Evolutionary conservation across 2,329 filamentous ascomycete genomes (phyloP).

Genomic region (Penicillium sp.): DNA sequence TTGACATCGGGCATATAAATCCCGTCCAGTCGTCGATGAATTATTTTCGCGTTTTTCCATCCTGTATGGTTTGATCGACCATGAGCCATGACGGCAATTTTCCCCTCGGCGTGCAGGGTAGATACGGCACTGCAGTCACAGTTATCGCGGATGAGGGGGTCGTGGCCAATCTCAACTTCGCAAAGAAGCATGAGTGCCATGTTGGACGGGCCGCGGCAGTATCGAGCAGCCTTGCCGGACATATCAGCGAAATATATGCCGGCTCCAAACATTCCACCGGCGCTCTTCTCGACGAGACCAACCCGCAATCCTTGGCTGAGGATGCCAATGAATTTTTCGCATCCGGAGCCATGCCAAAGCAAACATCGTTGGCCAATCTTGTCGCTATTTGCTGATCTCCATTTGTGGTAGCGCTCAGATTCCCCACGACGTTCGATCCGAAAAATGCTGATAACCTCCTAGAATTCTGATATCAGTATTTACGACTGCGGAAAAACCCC

Average conservation of each 20-base stretch:
- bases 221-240: conserved; percentile 16
- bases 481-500: background rate
- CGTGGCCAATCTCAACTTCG: conserved; percentile 21
- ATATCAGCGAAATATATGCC: conserved; percentile 24
- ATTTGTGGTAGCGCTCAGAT: conserved; percentile 12
- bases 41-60: conserved; percentile 17
- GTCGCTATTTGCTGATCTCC: conserved; percentile 2
- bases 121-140: background rate
- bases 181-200: conserved; percentile 22
- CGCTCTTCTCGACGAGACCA: conserved; percentile 3
- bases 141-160: background rate
- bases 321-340: conserved; percentile 20
- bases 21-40: conserved; percentile 18
- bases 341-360: conserved; percentile 22
- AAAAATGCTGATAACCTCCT: conserved; percentile 17
- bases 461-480: background rate
- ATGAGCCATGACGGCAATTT: conserved; percentile 8
- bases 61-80: background rate
- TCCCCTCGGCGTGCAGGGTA: conserved; percentile 19
- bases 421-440: conserved; percentile 21
- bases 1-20: conserved; percentile 14
- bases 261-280: conserved; percentile 8
- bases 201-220: background rate
- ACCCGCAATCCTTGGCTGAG: conserved; percentile 21
- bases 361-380: conserved; percentile 12